A percentile compares a stretch with the other conserved stretches of the same genome.
phyloP scores from a whole-genome alignment of 352 stramenopile species.

The Phytophthora colocasiae region DNA sequence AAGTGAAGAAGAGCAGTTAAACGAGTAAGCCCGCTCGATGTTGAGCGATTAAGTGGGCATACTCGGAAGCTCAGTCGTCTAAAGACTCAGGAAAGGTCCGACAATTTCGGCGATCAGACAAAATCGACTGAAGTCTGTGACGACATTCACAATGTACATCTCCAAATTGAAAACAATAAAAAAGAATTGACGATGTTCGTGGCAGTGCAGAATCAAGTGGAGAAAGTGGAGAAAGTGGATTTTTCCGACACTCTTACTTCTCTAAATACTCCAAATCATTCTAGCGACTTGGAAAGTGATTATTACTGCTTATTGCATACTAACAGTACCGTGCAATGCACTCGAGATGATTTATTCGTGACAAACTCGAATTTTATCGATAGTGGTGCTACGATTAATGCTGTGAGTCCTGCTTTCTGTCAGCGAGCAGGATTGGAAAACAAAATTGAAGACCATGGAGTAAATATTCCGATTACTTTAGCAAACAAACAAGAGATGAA shows the following conservation, averaged over 20 bases:
- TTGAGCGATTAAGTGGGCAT: not conserved
- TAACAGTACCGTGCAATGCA: not conserved
- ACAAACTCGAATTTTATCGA: constrained; percentile 1
- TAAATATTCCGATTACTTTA: not conserved
- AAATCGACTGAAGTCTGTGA: not conserved
- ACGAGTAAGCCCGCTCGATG: not conserved
- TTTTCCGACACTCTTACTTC: not conserved
- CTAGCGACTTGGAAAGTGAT: not conserved
- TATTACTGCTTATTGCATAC: not conserved
- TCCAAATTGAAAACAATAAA: not conserved
- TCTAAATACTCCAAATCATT: not conserved
- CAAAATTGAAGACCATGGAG: not conserved
- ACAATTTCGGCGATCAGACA: not conserved
- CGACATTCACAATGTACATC: too few relatives aligned
- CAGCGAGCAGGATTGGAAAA: not conserved
- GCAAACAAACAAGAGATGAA: not conserved
- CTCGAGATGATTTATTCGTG: not conserved
- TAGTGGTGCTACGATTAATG: not conserved
- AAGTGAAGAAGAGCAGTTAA: not conserved
- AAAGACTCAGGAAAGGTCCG: too few relatives aligned
- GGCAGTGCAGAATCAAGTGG: not conserved
- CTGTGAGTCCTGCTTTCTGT: not conserved
- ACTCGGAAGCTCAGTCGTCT: too few relatives aligned
- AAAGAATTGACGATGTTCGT: not conserved
- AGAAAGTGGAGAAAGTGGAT: not conserved